A percentile compares a stretch with the other conserved stretches of the same genome.
These are phyloP conservation scores for Amanita phalloides DNA, from an alignment of 768 basidiomycete species.

Conservation along the genomic window DNA sequence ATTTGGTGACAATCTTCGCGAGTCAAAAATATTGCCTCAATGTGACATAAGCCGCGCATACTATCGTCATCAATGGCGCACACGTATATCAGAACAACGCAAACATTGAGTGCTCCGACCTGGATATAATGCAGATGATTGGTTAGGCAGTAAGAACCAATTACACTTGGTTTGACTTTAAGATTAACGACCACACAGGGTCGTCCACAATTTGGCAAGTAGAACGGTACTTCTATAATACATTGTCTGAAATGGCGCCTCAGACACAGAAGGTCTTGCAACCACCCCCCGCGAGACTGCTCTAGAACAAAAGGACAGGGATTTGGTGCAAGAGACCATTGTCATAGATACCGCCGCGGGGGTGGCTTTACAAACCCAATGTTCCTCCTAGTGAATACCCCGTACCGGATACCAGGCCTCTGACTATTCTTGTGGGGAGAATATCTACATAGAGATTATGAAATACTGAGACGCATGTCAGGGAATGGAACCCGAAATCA, in stretches of 20 bases:
- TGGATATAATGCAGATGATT: constrained; percentile 95
- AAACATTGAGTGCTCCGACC: constrained; percentile 77
- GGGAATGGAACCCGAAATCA: constrained; percentile 52
- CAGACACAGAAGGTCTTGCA: constrained; percentile 77
- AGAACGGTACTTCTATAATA: background rate
- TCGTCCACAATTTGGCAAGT: constrained; percentile 78
- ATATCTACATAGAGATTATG: background rate
- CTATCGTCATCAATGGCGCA: constrained; percentile 90
- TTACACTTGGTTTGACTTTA: background rate
- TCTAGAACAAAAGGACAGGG: constrained; percentile 61
- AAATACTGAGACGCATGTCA: constrained; percentile 13
- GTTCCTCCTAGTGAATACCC: constrained; percentile 50
- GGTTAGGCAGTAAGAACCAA: constrained; percentile 68
- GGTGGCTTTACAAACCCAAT: constrained; percentile 48
- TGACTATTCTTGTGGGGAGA: constrained; percentile 16
- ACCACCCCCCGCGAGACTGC: constrained; percentile 74
- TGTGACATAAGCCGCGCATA: constrained; percentile 65
- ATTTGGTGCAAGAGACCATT: constrained; percentile 59
- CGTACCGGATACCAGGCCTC: constrained; percentile 61
- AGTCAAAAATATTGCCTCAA: constrained; percentile 13
- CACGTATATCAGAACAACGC: constrained; percentile 62
- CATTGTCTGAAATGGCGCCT: background rate
- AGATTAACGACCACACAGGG: constrained; percentile 36
- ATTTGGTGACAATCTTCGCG: constrained; percentile 92
- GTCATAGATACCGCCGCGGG: constrained; percentile 73